Conservation (phyloP, 2,329 filamentous ascomycete species). For the Hysterium pulicare region DNA sequence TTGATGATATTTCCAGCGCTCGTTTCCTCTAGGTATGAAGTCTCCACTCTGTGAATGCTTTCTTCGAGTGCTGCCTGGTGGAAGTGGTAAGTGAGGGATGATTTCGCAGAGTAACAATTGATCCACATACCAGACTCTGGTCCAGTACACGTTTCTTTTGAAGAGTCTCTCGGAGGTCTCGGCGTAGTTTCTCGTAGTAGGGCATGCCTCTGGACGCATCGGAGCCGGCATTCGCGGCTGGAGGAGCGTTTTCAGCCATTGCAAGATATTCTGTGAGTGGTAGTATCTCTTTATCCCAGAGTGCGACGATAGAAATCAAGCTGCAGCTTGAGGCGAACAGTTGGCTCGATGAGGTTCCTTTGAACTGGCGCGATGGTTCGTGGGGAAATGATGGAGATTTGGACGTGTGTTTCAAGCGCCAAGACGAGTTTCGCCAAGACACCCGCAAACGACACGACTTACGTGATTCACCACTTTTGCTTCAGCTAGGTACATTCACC, state of each 20-base stretch:
- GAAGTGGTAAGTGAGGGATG: slow-evolving; percentile 13
- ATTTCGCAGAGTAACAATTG: neutral
- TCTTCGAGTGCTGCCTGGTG: slow-evolving; percentile 65
- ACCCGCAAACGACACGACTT: neutral
- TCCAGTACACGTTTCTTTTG: slow-evolving; percentile 64
- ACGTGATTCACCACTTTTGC: neutral
- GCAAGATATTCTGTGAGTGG: neutral
- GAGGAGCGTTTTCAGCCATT: slow-evolving; percentile 51
- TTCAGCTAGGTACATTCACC: too few relatives aligned
- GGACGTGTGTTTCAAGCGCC: too few relatives aligned
- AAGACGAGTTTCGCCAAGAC: neutral
- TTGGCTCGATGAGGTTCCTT: too few relatives aligned
- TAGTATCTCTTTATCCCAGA: too few relatives aligned
- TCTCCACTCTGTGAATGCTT: slow-evolving; percentile 77
- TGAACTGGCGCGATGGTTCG: too few relatives aligned
- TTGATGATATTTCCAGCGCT: slow-evolving; percentile 90
- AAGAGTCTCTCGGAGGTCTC: slow-evolving; percentile 64
- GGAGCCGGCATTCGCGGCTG: slow-evolving; percentile 30
- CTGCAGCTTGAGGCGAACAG: too few relatives aligned
- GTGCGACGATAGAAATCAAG: too few relatives aligned
- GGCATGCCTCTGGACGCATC: slow-evolving; percentile 53
- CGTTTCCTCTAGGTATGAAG: slow-evolving; percentile 82
- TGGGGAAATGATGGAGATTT: too few relatives aligned
- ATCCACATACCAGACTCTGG: slow-evolving; percentile 52
- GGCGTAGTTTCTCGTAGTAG: slow-evolving; percentile 70